Evolutionary conservation across 805 yeast genomes (phyloP).

Genomic region (Isabelozyma gotoi): DNA sequence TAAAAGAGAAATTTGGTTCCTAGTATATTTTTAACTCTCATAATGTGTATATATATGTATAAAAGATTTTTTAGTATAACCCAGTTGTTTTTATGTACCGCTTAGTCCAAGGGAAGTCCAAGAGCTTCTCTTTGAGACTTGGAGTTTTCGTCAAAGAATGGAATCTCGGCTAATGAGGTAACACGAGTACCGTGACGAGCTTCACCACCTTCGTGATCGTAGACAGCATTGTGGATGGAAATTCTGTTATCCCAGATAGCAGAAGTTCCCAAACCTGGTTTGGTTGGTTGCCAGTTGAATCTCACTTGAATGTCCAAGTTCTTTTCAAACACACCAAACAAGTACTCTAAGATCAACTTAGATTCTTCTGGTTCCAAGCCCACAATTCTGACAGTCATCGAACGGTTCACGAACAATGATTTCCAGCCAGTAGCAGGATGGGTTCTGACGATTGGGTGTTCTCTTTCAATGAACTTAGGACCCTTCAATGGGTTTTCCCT

Average conservation of each 20-base stretch:
- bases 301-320: slow-evolving; percentile 57
- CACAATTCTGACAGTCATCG: slow-evolving; percentile 49
- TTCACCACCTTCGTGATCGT: slow-evolving; percentile 46
- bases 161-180: slow-evolving; percentile 51
- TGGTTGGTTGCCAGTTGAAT: slow-evolving; percentile 48
- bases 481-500: slow-evolving; percentile 47
- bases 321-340: slow-evolving; percentile 47
- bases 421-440: slow-evolving; percentile 69
- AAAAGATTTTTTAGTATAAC: no score
- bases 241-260: slow-evolving; percentile 64
- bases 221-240: slow-evolving; percentile 53
- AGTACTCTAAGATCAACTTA: slow-evolving; percentile 45
- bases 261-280: slow-evolving; percentile 44
- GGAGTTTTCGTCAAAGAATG: slow-evolving; percentile 49
- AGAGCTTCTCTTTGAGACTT: slow-evolving; percentile 55
- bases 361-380: slow-evolving; percentile 55
- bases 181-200: slow-evolving; percentile 54
- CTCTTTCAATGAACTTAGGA: slow-evolving; percentile 50
- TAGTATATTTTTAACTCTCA: not conserved
- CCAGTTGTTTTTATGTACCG: not conserved
- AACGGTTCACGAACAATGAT: slow-evolving; percentile 52
- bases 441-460: slow-evolving; percentile 61
- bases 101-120: slow-evolving; percentile 30
- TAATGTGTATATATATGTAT: not conserved
- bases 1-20: not conserved